These are phyloP conservation scores for Cytospora leucostoma DNA, from an alignment of 2,329 filamentous ascomycete genomes.

Conservation along the genomic window DNA sequence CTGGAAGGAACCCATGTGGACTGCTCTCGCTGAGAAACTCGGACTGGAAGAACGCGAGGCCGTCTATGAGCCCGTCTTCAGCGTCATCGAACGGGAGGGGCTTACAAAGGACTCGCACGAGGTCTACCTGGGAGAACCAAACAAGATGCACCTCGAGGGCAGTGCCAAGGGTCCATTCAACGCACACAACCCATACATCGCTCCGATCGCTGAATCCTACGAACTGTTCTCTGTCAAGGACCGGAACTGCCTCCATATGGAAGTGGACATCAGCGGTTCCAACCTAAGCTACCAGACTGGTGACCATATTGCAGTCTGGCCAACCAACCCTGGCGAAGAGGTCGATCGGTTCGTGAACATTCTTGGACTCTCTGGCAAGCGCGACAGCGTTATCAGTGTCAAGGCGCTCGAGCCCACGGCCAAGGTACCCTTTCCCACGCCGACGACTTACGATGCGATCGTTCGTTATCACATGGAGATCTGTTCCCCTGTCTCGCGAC, in stretches of 20 bases:
- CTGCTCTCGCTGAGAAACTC: constrained; percentile 79
- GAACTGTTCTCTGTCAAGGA: constrained; percentile 89
- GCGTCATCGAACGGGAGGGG: constrained; percentile 73
- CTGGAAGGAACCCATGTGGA: constrained; percentile 99
- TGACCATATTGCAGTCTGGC: constrained; percentile 97
- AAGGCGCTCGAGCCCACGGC: constrained; percentile 93
- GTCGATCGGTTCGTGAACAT: constrained; percentile 86
- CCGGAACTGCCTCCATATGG: constrained; percentile 94
- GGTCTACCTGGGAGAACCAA: constrained; percentile 94
- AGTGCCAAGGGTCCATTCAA: constrained; percentile 86
- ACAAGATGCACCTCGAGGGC: constrained; percentile 91
- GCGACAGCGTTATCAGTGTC: constrained; percentile 79
- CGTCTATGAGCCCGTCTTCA: constrained; percentile 91
- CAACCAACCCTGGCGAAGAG: constrained; percentile 89
- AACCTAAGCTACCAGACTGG: constrained; percentile 94
- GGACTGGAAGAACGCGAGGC: constrained; percentile 91
- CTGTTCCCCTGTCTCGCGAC: constrained; percentile 90
- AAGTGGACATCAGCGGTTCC: constrained; percentile 86
- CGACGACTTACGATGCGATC: constrained; percentile 93
- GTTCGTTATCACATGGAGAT: constrained; percentile 97
- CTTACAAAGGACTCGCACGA: constrained; percentile 73
- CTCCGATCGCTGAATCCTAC: constrained; percentile 85
- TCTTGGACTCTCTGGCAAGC: constrained; percentile 74
- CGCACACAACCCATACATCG: constrained; percentile 94
- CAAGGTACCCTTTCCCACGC: constrained; percentile 96